Conservation (phyloP, 1,284 basidiomycete species). For the Mycena sp. region DNA sequence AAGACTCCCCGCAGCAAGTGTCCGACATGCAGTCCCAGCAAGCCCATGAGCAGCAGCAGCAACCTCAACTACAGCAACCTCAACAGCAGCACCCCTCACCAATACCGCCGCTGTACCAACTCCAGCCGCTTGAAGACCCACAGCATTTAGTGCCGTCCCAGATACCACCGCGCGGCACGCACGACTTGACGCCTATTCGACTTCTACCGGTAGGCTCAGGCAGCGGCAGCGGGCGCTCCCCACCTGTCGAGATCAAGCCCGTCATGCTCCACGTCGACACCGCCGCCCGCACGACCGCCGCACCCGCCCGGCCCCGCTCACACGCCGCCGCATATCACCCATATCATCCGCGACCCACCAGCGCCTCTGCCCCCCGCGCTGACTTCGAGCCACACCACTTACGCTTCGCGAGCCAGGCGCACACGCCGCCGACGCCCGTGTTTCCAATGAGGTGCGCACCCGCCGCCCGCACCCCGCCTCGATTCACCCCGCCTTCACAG, state of each 20-base stretch:
- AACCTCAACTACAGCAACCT: not conserved
- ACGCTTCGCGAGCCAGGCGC: constrained; percentile 5
- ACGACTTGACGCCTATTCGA: constrained; percentile 27
- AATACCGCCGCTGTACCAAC: not conserved
- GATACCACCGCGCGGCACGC: constrained; percentile 13
- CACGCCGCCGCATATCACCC: constrained; percentile 14
- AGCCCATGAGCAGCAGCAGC: not conserved
- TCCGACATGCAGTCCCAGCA: not conserved
- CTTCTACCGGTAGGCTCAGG: constrained; percentile 4
- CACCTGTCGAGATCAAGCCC: constrained; percentile 25
- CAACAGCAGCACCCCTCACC: not conserved
- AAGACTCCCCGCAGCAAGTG: not conserved
- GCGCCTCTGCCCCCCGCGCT: not conserved
- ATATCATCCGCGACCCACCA: not conserved
- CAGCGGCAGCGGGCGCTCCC: constrained; percentile 17
- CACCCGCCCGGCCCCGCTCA: constrained; percentile 12
- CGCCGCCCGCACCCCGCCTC: too few species aligned
- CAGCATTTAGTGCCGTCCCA: constrained; percentile 20
- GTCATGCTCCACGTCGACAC: constrained; percentile 22
- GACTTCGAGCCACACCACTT: constrained; percentile 13
- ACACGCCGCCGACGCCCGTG: too few species aligned
- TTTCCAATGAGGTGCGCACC: too few species aligned
- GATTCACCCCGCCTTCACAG: too few species aligned
- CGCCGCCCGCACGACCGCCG: constrained; percentile 7
- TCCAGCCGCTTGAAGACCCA: constrained; percentile 10